phyloP scores from a whole-genome alignment of 805 yeast genomes.

The Candida taoyuanica region DNA sequence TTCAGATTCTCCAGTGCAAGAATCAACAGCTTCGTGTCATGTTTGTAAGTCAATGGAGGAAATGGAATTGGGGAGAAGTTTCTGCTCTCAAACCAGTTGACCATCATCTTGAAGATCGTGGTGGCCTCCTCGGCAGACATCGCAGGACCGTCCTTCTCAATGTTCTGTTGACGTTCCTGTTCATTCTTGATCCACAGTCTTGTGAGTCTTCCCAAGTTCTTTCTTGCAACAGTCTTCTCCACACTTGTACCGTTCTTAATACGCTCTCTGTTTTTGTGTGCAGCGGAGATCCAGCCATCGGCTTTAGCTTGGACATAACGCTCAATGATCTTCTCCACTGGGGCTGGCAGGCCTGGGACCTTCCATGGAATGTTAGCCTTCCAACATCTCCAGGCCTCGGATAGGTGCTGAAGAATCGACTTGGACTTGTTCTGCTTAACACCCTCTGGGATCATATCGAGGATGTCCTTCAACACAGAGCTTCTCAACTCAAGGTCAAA shows the following conservation, averaged over 20 bases:
- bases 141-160: constrained; percentile 83
- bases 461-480: constrained; percentile 89
- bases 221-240: constrained; percentile 90
- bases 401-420: constrained; percentile 84
- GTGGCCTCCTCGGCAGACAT: constrained; percentile 87
- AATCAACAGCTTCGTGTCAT: constrained; percentile 85
- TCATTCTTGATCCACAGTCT: constrained; percentile 90
- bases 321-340: constrained; percentile 79
- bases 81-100: constrained; percentile 84
- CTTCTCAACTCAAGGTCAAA: constrained; percentile 91
- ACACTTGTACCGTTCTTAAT: constrained; percentile 86
- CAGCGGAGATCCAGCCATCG: constrained; percentile 93
- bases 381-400: constrained; percentile 99
- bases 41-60: constrained; percentile 88
- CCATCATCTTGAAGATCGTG: constrained; percentile 78
- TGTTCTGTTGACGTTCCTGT: constrained; percentile 79
- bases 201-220: constrained; percentile 87
- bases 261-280: constrained; percentile 88
- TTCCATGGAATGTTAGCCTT: constrained; percentile 98
- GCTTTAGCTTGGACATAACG: constrained; percentile 93
- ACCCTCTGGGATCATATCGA: constrained; percentile 97
- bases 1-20: constrained; percentile 86
- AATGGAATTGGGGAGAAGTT: constrained; percentile 85
- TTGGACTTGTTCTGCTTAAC: constrained; percentile 82
- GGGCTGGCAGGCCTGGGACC: constrained; percentile 93